These are phyloP conservation scores for Orbilia blumenaviensis DNA, from an alignment of 2,329 filamentous ascomycete genomes.

Conservation along the genomic window DNA sequence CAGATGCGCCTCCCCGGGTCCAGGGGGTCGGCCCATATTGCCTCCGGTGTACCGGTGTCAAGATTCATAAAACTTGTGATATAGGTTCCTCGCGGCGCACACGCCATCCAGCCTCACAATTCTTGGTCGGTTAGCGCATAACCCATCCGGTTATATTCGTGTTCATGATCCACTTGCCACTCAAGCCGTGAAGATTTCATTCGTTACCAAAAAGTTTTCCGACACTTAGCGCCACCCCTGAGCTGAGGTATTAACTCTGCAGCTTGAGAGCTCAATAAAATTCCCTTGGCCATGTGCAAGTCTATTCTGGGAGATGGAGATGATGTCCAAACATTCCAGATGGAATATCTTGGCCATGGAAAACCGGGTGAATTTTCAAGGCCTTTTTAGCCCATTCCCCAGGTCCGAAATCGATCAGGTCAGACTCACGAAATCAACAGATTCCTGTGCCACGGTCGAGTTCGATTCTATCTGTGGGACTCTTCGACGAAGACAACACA, in stretches of 20 bases:
- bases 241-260: conserved; percentile 21
- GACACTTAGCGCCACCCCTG: conserved; percentile 44
- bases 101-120: conserved; percentile 19
- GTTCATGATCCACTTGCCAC: conserved; percentile 15
- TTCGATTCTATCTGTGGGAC: not conserved
- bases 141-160: conserved; percentile 27
- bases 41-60: not conserved
- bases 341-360: not conserved
- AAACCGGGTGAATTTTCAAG: not conserved
- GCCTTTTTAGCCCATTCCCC: not conserved
- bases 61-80: not conserved
- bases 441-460: not conserved
- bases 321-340: not conserved
- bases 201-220: conserved; percentile 54
- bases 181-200: conserved; percentile 24
- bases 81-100: conserved; percentile 10
- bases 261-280: conserved; percentile 21
- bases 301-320: conserved; percentile 10
- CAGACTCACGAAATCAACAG: not conserved
- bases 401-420: not conserved
- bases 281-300: conserved; percentile 7
- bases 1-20: not conserved
- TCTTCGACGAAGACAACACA: not conserved
- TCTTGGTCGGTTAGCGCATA: conserved; percentile 29
- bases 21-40: not conserved